phyloP scores from a whole-genome alignment of 345 rosid species.

The Brassica napus region Da-Ae NC_063446.1:14163001-14163500 shows the following conservation, averaged over 20 bases:
- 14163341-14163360: not conserved
- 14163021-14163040: not conserved
- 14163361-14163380: not conserved
- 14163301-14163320: not conserved
- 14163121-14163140: too few species aligned
- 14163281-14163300: not conserved
- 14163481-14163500: not conserved
- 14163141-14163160: too few species aligned
- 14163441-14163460: not conserved
- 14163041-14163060: not conserved
- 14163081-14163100: not conserved
- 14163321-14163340: not conserved
- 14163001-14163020: not conserved
- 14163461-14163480: not conserved
- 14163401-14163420: not conserved
- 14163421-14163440: not conserved
- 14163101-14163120: too few species aligned
- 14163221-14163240: not conserved
- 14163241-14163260: not conserved
- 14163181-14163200: not conserved
- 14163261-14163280: not conserved
- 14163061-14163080: not conserved
- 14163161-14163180: not conserved
- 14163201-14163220: not conserved
- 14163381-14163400: not conserved